Evolutionary conservation across 2,329 filamentous ascomycete genomes (phyloP).

Genomic region (Paradendryphiella salina): DNA sequence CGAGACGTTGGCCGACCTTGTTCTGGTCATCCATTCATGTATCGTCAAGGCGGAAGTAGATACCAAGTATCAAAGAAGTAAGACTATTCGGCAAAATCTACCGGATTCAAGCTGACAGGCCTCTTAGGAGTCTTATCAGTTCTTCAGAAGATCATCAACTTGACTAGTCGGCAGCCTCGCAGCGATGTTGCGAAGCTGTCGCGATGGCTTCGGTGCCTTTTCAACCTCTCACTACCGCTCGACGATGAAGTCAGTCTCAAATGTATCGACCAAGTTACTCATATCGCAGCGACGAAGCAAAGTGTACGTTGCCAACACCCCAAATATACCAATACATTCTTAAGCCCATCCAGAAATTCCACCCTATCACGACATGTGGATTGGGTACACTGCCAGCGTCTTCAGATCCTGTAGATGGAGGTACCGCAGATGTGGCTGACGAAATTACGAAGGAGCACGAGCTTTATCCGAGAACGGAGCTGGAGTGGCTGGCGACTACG

Average conservation of each 20-base stretch:
- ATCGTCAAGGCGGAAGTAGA: conserved; percentile 36
- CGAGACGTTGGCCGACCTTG: conserved; percentile 53
- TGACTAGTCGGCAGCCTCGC: conserved; percentile 61
- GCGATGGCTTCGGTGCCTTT: conserved; percentile 77
- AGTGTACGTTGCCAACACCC: conserved; percentile 27
- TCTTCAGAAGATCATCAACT: conserved; percentile 70
- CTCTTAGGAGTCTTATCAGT: conserved; percentile 34
- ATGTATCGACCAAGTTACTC: conserved; percentile 65
- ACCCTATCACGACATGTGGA: background rate
- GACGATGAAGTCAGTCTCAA: conserved; percentile 61
- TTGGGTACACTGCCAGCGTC: conserved; percentile 24
- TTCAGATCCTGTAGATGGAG: conserved; percentile 10
- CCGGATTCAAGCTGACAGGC: conserved; percentile 18
- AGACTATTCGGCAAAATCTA: conserved; percentile 20
- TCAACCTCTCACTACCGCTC: conserved; percentile 65
- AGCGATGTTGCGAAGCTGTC: conserved; percentile 65
- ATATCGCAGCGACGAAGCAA: conserved; percentile 34
- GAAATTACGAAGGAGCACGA: conserved; percentile 43
- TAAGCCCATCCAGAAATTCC: conserved; percentile 7
- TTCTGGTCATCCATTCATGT: conserved; percentile 50
- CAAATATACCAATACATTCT: conserved; percentile 3
- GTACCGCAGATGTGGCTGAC: conserved; percentile 26
- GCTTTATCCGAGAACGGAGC: conserved; percentile 66
- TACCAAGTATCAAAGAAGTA: conserved; percentile 40
- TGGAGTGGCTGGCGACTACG: conserved; percentile 74